phyloP scores from a whole-genome alignment of 2,329 filamentous ascomycete species.

The Microcyclosporella mali region DNA sequence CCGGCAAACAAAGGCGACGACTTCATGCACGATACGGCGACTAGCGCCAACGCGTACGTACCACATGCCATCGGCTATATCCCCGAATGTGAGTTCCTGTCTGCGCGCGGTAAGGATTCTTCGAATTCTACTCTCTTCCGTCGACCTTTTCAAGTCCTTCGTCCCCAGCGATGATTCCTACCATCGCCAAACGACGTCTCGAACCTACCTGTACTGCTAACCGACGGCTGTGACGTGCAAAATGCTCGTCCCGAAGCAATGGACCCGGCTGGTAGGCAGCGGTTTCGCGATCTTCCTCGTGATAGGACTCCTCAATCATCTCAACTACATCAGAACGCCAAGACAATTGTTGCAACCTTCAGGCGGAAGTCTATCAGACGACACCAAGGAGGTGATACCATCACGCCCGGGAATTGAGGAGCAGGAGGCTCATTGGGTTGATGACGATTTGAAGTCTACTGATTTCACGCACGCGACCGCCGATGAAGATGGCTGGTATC shows the following conservation, averaged over 20 bases:
- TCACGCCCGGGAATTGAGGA: conserved; percentile 4
- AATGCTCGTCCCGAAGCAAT: conserved; percentile 12
- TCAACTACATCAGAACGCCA: neutral
- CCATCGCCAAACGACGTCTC: neutral
- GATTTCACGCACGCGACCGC: neutral
- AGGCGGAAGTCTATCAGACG: neutral
- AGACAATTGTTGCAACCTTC: neutral
- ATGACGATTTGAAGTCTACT: neutral
- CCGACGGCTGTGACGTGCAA: neutral
- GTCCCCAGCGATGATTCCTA: neutral
- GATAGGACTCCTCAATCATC: neutral
- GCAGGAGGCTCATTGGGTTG: neutral
- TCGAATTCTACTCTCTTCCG: neutral
- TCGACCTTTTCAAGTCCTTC: neutral
- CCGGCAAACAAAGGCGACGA: too few species aligned
- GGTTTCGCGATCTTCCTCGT: conserved; percentile 4
- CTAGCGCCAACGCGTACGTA: too few species aligned
- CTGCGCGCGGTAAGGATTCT: neutral
- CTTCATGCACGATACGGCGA: too few species aligned
- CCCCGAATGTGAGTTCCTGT: neutral
- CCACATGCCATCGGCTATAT: neutral
- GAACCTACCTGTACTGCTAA: neutral
- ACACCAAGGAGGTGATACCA: neutral
- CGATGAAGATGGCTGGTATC: neutral
- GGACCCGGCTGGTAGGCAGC: conserved; percentile 7